Conservation (phyloP, 2,329 filamentous ascomycete species). For the Gremmenia infestans region DNA sequence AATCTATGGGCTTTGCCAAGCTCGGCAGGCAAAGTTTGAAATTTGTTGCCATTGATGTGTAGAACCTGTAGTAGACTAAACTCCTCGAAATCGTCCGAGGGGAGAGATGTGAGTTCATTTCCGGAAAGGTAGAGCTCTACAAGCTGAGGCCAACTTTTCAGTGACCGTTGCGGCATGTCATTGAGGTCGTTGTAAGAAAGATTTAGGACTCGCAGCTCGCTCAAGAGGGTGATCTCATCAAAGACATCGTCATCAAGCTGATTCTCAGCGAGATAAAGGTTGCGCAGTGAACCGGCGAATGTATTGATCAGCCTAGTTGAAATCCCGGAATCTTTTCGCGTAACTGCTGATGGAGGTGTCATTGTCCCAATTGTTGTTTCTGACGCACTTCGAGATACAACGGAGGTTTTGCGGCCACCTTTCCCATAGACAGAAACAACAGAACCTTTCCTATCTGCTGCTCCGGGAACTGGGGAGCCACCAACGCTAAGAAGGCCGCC, state of each 20-base stretch:
- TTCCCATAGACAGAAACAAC: conserved; percentile 76
- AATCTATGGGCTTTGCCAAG: conserved; percentile 91
- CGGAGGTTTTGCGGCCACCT: conserved; percentile 78
- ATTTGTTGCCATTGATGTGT: conserved; percentile 96
- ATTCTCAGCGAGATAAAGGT: conserved; percentile 89
- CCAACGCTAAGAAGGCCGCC: conserved; percentile 70
- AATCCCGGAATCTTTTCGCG: conserved; percentile 83
- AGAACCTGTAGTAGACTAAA: conserved; percentile 81
- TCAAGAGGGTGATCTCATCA: conserved; percentile 77
- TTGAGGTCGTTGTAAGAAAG: conserved; percentile 92
- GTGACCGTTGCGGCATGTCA: conserved; percentile 83
- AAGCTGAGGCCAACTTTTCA: conserved; percentile 85
- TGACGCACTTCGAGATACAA: conserved; percentile 63
- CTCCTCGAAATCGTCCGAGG: conserved; percentile 90
- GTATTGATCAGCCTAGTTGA: conserved; percentile 77
- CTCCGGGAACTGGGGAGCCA: conserved; percentile 60
- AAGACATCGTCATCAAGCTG: conserved; percentile 92
- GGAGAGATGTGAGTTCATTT: conserved; percentile 86
- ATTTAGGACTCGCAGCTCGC: conserved; percentile 83
- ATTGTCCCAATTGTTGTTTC: conserved; percentile 37
- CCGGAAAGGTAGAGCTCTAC: conserved; percentile 92
- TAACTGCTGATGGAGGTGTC: conserved; percentile 47
- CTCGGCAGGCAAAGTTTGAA: conserved; percentile 92
- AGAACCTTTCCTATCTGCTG: conserved; percentile 70
- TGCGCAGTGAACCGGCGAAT: conserved; percentile 78